phyloP scores from a whole-genome alignment of 495 filamentous ascomycete genomes.

The Penicillium cinerascens region DNA sequence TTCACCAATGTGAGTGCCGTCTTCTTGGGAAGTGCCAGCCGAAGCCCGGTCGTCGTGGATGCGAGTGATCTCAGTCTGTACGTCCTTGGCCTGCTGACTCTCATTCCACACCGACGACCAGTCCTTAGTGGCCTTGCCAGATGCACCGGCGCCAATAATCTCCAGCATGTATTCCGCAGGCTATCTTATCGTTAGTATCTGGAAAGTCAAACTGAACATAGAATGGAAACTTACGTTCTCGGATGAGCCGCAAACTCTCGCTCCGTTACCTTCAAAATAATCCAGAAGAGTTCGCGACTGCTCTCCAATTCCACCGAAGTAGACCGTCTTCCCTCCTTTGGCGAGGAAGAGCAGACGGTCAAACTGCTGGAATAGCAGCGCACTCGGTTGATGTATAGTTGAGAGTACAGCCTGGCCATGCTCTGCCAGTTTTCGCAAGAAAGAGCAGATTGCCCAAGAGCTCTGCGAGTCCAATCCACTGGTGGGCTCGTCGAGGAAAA shows the following conservation, averaged over 20 bases:
- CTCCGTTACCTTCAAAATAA: constrained; percentile 78
- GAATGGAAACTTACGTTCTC: constrained; percentile 64
- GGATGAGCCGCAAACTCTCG: constrained; percentile 61
- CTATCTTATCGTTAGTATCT: constrained; percentile 20
- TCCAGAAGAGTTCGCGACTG: constrained; percentile 64
- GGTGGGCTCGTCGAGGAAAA: constrained; percentile 94
- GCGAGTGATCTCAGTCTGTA: constrained; percentile 62
- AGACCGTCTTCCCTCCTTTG: constrained; percentile 79
- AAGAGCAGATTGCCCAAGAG: constrained; percentile 76
- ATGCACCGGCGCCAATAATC: constrained; percentile 55
- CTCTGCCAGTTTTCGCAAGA: constrained; percentile 83
- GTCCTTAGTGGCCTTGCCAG: constrained; percentile 72
- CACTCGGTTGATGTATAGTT: constrained; percentile 92
- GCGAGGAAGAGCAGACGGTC: constrained; percentile 82
- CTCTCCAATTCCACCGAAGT: constrained; percentile 83
- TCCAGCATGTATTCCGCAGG: constrained; percentile 94
- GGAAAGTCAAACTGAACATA: too few species aligned
- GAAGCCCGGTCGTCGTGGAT: constrained; percentile 53
- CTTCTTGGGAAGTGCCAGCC: constrained; percentile 8
- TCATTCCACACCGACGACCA: constrained; percentile 76
- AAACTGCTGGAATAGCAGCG: constrained; percentile 89
- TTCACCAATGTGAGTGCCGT: constrained; percentile 26
- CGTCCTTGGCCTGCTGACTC: constrained; percentile 60
- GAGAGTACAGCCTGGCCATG: constrained; percentile 86
- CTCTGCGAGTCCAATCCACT: constrained; percentile 84